phyloP scores from a whole-genome alignment of 306 rosid genomes.

The Cercis canadensis region DNA sequence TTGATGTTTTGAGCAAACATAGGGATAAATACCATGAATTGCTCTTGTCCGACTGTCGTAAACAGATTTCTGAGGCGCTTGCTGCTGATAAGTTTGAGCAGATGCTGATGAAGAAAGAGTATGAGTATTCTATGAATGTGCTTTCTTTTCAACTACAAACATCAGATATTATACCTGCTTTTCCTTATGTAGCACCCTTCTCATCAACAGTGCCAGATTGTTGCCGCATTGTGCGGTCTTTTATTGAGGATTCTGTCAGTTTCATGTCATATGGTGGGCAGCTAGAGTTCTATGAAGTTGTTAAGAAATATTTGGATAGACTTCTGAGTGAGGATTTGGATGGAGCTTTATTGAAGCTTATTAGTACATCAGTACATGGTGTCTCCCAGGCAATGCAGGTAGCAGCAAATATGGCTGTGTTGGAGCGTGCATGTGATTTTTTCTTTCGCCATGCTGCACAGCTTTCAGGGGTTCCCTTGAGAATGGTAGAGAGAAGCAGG shows the following conservation, averaged over 20 bases:
- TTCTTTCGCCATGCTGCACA: slow-evolving; percentile 98
- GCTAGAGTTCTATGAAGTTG: slow-evolving; percentile 90
- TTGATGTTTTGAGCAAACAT: slow-evolving; percentile 97
- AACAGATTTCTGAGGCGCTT: slow-evolving; percentile 87
- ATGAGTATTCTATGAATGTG: slow-evolving; percentile 96
- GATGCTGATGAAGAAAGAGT: slow-evolving; percentile 98
- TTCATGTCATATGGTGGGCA: slow-evolving; percentile 99
- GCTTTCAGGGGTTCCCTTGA: slow-evolving; percentile 90
- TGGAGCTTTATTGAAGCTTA: slow-evolving; percentile 84
- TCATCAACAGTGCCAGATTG: slow-evolving; percentile 95
- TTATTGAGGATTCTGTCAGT: slow-evolving; percentile 96
- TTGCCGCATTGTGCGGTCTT: slow-evolving; percentile 95
- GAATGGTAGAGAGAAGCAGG: slow-evolving; percentile 95
- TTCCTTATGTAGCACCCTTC: slow-evolving; percentile 92
- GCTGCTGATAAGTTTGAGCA: slow-evolving; percentile 92
- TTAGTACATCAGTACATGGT: slow-evolving; percentile 70
- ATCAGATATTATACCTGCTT: slow-evolving; percentile 83
- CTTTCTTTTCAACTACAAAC: slow-evolving; percentile 95
- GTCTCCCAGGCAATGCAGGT: slow-evolving; percentile 96
- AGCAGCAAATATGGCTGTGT: slow-evolving; percentile 94
- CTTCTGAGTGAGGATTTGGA: slow-evolving; percentile 81
- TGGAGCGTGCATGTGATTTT: slow-evolving; percentile 97
- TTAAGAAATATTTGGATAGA: slow-evolving; percentile 90
- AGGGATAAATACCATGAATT: slow-evolving; percentile 98
- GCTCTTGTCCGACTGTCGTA: slow-evolving; percentile 86